These are phyloP conservation scores for Xylariaceae sp. DNA, from an alignment of 2,329 filamentous ascomycete genomes.

Conservation along the genomic window DNA sequence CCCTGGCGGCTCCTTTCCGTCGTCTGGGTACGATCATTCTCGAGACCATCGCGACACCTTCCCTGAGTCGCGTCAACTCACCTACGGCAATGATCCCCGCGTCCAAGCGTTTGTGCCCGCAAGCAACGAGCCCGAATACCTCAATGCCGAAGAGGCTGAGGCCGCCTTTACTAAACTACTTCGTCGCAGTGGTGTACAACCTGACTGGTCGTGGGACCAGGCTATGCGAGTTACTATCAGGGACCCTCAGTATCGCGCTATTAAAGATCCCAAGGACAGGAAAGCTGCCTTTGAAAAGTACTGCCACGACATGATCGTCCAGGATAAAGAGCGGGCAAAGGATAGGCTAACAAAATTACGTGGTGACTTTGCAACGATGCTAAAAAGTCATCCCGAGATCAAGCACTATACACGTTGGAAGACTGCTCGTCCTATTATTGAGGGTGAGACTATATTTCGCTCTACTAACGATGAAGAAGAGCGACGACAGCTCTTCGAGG, in stretches of 20 bases:
- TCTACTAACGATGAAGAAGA: slow-evolving; percentile 88
- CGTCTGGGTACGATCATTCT: slow-evolving; percentile 33
- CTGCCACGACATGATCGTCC: slow-evolving; percentile 83
- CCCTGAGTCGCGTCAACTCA: slow-evolving; percentile 63
- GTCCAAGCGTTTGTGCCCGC: slow-evolving; percentile 67
- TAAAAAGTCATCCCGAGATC: slow-evolving; percentile 95
- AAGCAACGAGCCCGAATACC: slow-evolving; percentile 77
- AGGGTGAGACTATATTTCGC: slow-evolving; percentile 93
- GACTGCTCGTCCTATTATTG: slow-evolving; percentile 90
- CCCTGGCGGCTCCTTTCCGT: slow-evolving; percentile 44
- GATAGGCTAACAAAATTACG: slow-evolving; percentile 91
- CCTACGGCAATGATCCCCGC: slow-evolving; percentile 61
- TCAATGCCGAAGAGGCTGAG: slow-evolving; percentile 84
- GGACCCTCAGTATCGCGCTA: slow-evolving; percentile 89
- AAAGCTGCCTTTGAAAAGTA: slow-evolving; percentile 95
- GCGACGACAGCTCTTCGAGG: slow-evolving; percentile 87
- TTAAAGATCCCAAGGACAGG: slow-evolving; percentile 90
- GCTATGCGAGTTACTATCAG: slow-evolving; percentile 84
- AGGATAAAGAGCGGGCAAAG: slow-evolving; percentile 94
- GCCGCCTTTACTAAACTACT: slow-evolving; percentile 91
- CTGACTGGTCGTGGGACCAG: slow-evolving; percentile 93
- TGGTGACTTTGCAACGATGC: slow-evolving; percentile 93
- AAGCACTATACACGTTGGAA: slow-evolving; percentile 97
- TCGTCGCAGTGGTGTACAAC: slow-evolving; percentile 81
- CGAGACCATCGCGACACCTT: slow-evolving; percentile 47